Percentiles rank a stretch among this genome's conserved stretches.
These are phyloP conservation scores for Russula brevipes DNA, from an alignment of 768 basidiomycete species.

Conservation along the genomic window DNA sequence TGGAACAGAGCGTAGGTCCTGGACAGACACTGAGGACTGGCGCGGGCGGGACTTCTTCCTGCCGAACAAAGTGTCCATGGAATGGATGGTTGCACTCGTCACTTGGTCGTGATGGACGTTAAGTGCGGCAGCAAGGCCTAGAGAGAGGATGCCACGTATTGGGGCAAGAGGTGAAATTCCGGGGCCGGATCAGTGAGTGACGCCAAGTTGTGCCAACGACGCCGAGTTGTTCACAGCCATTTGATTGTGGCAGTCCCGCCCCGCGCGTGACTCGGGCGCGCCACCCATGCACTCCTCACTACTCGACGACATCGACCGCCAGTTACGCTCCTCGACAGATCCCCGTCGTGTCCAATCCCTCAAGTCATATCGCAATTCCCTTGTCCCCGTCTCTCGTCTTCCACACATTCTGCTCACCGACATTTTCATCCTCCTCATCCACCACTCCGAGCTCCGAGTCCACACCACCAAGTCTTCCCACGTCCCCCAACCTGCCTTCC, in stretches of 20 bases:
- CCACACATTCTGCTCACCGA: slow-evolving; percentile 17
- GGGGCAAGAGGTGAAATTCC: not conserved
- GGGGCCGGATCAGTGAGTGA: not conserved
- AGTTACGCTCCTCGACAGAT: not conserved
- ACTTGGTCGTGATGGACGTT: not conserved
- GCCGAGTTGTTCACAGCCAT: no score
- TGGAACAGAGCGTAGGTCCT: slow-evolving; percentile 64
- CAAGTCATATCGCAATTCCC: slow-evolving; percentile 13
- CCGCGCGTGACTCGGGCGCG: no score
- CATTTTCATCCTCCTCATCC: slow-evolving; percentile 21
- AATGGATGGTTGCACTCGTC: not conserved
- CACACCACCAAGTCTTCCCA: not conserved
- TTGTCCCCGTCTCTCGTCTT: slow-evolving; percentile 17
- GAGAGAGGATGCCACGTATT: not conserved
- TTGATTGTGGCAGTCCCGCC: no score
- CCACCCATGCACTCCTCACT: not conserved
- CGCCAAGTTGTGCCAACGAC: no score
- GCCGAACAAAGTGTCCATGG: slow-evolving; percentile 65
- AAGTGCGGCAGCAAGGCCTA: not conserved
- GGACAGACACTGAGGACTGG: slow-evolving; percentile 54
- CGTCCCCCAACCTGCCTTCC: slow-evolving; percentile 1
- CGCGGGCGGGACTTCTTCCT: slow-evolving; percentile 53
- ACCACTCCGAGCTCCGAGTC: not conserved
- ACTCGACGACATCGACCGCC: slow-evolving; percentile 5
- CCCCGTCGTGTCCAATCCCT: not conserved